A percentile compares a stretch with the other conserved stretches of the same genome.
Evolutionary conservation across 139 green algal genomes (phyloP).

Genomic region (Coelastrella sp.): DNA sequence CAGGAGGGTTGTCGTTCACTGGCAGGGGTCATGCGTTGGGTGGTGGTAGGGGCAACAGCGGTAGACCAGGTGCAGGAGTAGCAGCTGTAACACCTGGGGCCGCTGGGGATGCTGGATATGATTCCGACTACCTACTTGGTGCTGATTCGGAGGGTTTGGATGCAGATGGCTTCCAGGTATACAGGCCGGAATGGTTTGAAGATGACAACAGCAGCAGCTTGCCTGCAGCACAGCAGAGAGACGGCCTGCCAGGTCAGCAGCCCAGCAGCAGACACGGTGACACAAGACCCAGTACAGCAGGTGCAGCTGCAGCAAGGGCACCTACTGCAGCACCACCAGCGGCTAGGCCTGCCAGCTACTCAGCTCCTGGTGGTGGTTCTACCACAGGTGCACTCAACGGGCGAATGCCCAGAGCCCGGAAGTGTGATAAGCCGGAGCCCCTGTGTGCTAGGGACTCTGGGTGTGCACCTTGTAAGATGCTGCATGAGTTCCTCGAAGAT

Average conservation of each 20-base stretch:
- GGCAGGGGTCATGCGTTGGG: constrained; percentile 22
- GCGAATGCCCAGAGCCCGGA: background rate
- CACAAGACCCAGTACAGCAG: background rate
- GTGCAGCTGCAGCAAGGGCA: background rate
- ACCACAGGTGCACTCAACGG: background rate
- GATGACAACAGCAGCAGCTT: background rate
- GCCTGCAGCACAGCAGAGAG: background rate
- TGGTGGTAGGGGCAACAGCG: background rate
- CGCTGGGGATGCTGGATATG: background rate
- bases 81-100: background rate
- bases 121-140: background rate
- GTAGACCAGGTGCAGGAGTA: background rate
- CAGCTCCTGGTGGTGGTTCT: constrained; percentile 8
- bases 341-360: background rate
- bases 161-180: constrained; percentile 14
- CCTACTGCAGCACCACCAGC: background rate
- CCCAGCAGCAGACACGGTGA: background rate
- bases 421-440: background rate
- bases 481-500: constrained; percentile 19
- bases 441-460: background rate
- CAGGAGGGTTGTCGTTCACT: background rate
- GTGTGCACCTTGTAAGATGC: background rate
- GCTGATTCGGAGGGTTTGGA: background rate
- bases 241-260: background rate
- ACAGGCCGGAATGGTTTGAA: background rate